Evolutionary conservation across 768 basidiomycete species (phyloP).

Genomic region (Heimioporus sp.): DNA sequence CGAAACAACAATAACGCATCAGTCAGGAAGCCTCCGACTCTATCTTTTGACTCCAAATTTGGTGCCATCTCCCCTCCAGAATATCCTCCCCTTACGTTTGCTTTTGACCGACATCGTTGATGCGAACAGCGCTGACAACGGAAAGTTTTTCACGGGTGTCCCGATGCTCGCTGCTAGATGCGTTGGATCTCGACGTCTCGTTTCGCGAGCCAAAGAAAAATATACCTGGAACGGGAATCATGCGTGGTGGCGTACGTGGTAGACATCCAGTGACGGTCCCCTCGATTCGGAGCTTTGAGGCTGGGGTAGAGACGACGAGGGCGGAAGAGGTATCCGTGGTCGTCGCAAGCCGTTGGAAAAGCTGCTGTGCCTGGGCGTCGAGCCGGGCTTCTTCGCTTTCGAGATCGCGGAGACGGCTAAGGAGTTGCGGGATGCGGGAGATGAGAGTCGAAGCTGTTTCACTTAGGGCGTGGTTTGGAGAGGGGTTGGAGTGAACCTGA

Average conservation of each 20-base stretch:
- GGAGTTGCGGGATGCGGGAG: conserved; percentile 14
- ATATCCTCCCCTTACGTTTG: conserved; percentile 24
- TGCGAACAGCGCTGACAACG: conserved; percentile 18
- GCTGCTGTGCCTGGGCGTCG: conserved; percentile 12
- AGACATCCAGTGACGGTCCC: background rate
- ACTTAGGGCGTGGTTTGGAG: conserved; percentile 6
- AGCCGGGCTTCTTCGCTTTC: conserved; percentile 21
- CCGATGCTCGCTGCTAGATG: conserved; percentile 10
- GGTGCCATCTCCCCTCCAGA: conserved; percentile 11
- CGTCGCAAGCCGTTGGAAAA: conserved; percentile 3
- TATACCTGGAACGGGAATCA: conserved; percentile 11
- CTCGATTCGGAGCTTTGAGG: background rate
- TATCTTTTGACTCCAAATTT: conserved; percentile 14
- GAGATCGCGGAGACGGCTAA: conserved; percentile 20
- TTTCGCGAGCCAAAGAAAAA: background rate
- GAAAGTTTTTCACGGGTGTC: conserved; percentile 19
- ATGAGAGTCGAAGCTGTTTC: conserved; percentile 9
- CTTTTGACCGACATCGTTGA: conserved; percentile 21
- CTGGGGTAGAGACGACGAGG: background rate
- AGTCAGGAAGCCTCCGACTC: background rate
- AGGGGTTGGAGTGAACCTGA: background rate
- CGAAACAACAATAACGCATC: background rate
- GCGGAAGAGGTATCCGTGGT: background rate
- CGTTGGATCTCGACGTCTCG: background rate
- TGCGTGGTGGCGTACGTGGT: conserved; percentile 4